Percentiles rank a stretch among this genome's conserved stretches.
Conservation (phyloP, 2,329 filamentous ascomycete genomes). For the Stemphylium vesicarium region DNA sequence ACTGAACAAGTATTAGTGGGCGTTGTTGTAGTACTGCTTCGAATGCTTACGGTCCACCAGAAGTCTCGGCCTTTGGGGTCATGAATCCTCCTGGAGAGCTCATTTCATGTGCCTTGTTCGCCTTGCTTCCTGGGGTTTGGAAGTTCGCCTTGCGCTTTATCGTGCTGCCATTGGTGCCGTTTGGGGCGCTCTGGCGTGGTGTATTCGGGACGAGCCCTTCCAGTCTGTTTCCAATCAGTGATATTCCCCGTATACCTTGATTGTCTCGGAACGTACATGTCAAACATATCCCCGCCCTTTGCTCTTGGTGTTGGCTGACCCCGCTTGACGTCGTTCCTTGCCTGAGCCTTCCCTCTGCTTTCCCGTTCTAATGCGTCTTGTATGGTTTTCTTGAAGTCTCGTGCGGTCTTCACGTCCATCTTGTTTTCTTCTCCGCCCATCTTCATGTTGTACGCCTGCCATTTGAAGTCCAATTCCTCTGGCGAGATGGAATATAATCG, state of each 20-base stretch:
- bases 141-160: slow-evolving; percentile 62
- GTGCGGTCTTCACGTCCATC: slow-evolving; percentile 72
- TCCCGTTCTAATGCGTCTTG: slow-evolving; percentile 84
- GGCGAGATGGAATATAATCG: slow-evolving; percentile 79
- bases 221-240: slow-evolving; percentile 45
- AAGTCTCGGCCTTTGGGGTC: slow-evolving; percentile 43
- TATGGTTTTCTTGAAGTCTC: slow-evolving; percentile 83
- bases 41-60: slow-evolving; percentile 49
- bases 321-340: slow-evolving; percentile 67
- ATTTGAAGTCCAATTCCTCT: slow-evolving; percentile 96
- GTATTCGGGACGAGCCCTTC: slow-evolving; percentile 56
- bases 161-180: slow-evolving; percentile 54
- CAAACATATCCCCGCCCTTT: slow-evolving; percentile 73
- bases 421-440: slow-evolving; percentile 82
- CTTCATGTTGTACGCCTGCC: slow-evolving; percentile 97
- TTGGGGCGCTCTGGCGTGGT: slow-evolving; percentile 48
- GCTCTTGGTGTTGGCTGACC: slow-evolving; percentile 65
- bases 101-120: slow-evolving; percentile 49
- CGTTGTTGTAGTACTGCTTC: not conserved
- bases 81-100: slow-evolving; percentile 58
- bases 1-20: slow-evolving; percentile 44
- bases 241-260: not conserved
- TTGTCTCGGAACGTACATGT: slow-evolving; percentile 64
- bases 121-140: slow-evolving; percentile 57
- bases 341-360: slow-evolving; percentile 69